Evolutionary conservation across 805 yeast genomes (phyloP).

Genomic region (Cyberlindnera veronae): DNA sequence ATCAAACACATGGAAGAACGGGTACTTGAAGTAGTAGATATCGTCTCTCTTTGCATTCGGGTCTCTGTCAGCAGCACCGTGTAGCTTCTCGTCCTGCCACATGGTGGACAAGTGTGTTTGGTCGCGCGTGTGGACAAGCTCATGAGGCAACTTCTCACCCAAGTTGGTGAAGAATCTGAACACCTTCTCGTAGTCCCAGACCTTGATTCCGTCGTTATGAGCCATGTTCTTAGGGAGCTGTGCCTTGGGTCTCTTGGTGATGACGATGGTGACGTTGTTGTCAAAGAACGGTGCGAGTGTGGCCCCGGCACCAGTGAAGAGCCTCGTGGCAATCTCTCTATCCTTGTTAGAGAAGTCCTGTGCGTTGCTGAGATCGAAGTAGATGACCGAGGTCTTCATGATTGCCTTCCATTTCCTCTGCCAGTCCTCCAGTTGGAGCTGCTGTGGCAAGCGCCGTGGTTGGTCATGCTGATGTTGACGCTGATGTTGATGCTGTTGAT

Average conservation of each 20-base stretch:
- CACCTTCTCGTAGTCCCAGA: constrained; percentile 87
- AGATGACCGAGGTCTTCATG: constrained; percentile 52
- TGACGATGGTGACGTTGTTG: constrained; percentile 62
- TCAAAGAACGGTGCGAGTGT: constrained; percentile 58
- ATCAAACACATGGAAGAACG: constrained; percentile 78
- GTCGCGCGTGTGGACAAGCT: constrained; percentile 19
- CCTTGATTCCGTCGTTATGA: constrained; percentile 40
- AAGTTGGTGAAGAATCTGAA: constrained; percentile 70
- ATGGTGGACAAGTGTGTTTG: constrained; percentile 51
- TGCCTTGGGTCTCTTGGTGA: constrained; percentile 57
- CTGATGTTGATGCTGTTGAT: too few species aligned
- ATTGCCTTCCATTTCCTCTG: constrained; percentile 57
- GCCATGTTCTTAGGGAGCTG: constrained; percentile 47
- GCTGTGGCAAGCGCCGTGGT: constrained; percentile 1
- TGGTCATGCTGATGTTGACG: too few species aligned
- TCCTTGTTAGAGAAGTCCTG: constrained; percentile 29
- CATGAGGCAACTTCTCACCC: constrained; percentile 34
- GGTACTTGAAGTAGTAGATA: constrained; percentile 71
- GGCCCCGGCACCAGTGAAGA: constrained; percentile 43
- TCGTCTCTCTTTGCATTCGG: constrained; percentile 84
- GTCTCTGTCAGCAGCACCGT: constrained; percentile 87
- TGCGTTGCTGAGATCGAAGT: constrained; percentile 47
- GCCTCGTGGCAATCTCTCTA: constrained; percentile 31
- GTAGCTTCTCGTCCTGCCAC: constrained; percentile 77
- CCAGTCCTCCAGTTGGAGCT: constrained; percentile 44